phyloP scores from a whole-genome alignment of 352 stramenopile genomes.

The Phytophthora sojae region DNA sequence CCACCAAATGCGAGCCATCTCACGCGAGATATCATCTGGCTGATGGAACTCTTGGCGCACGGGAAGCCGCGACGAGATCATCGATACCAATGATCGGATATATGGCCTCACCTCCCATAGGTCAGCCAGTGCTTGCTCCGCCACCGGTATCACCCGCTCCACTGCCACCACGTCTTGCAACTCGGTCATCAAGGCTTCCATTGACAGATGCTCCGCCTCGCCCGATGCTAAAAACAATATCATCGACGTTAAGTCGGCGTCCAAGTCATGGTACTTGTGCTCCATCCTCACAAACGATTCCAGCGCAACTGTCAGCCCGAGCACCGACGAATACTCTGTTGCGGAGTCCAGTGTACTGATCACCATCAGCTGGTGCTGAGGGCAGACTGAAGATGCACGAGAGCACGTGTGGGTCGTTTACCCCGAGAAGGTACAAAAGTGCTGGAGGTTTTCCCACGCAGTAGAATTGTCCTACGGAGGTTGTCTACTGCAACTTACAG shows the following conservation, averaged over 20 bases:
- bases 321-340: background rate
- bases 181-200: background rate
- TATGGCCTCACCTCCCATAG: background rate
- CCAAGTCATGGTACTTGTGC: background rate
- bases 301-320: background rate
- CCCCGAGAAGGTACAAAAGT: background rate
- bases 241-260: background rate
- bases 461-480: constrained; percentile 2
- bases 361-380: no score
- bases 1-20: background rate
- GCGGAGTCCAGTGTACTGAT: background rate
- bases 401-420: background rate
- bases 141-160: background rate
- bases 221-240: background rate
- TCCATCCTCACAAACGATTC: background rate
- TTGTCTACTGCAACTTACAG: constrained; percentile 1
- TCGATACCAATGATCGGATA: background rate
- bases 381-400: background rate
- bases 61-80: background rate
- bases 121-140: background rate
- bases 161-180: background rate
- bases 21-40: background rate
- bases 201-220: background rate
- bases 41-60: background rate
- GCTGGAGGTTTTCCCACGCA: background rate